Conservation (phyloP, 1,284 basidiomycete species). For the Heterobasidion parviporum region DNA sequence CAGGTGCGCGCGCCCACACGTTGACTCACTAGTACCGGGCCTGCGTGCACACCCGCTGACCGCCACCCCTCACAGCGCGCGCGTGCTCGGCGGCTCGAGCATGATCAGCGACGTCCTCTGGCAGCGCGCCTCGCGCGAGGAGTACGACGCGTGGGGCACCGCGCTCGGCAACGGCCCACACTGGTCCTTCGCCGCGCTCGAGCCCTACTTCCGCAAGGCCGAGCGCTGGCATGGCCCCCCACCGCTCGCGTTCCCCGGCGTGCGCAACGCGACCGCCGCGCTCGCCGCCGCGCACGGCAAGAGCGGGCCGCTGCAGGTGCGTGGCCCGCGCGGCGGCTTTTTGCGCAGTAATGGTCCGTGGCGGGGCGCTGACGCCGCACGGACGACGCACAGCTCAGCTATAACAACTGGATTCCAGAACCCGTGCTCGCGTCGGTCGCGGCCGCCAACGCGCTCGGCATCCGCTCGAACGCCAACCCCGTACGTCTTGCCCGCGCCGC, state of each 20-base stretch:
- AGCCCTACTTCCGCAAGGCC: slow-evolving; percentile 11
- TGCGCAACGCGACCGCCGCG: neutral
- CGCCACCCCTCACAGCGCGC: slow-evolving; percentile 1
- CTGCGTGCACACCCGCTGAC: too few relatives aligned
- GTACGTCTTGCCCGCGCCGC: slow-evolving; percentile 7
- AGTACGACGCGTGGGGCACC: slow-evolving; percentile 11
- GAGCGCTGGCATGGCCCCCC: slow-evolving; percentile 9
- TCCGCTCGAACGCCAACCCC: slow-evolving; percentile 14
- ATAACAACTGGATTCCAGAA: slow-evolving; percentile 15
- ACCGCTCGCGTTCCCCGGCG: neutral
- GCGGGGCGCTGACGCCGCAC: neutral
- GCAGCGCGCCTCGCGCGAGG: slow-evolving; percentile 11
- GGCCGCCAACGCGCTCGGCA: slow-evolving; percentile 13
- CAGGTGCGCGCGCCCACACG: slow-evolving; percentile 1
- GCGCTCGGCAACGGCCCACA: slow-evolving; percentile 8
- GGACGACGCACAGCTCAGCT: slow-evolving; percentile 5
- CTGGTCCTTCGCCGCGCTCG: slow-evolving; percentile 11
- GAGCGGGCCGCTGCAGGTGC: neutral
- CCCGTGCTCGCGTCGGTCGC: slow-evolving; percentile 12
- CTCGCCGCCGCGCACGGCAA: neutral
- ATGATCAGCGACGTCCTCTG: slow-evolving; percentile 12
- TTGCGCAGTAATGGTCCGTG: neutral
- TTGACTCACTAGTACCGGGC: neutral
- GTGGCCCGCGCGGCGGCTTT: neutral
- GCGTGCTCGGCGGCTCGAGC: slow-evolving; percentile 9